A percentile compares a stretch with the other conserved stretches of the same genome.
Conservation (phyloP, 139 green algal genomes). For the Spirogloea muscicola region DNA sequence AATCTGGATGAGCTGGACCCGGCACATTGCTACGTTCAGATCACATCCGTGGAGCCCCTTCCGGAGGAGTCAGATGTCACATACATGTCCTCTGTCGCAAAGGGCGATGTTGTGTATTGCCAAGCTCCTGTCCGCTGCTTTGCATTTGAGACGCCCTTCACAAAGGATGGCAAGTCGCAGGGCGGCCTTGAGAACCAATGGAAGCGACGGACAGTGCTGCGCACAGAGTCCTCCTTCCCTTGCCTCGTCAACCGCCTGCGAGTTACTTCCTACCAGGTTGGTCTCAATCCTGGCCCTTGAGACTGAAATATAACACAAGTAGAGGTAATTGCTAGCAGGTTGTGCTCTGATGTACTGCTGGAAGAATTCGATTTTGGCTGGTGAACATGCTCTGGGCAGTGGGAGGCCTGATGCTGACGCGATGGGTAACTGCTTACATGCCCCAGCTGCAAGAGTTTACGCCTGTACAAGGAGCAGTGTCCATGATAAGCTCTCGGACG, state of each 20-base stretch:
- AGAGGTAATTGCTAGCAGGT: no score
- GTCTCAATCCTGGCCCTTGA: no score
- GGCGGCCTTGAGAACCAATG: conserved; percentile 43
- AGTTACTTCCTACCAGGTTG: conserved; percentile 6
- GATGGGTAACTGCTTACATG: no score
- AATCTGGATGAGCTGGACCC: conserved; percentile 21
- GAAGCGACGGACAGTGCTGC: conserved; percentile 44
- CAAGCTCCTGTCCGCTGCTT: conserved; percentile 18
- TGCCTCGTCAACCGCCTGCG: conserved; percentile 25
- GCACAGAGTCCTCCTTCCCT: conserved; percentile 33
- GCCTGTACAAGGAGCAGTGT: no score
- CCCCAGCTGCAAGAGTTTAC: no score
- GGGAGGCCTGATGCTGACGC: no score
- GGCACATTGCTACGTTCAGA: conserved; percentile 44
- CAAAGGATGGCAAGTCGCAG: conserved; percentile 31
- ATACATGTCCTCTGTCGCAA: background rate
- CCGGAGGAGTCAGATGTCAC: conserved; percentile 22
- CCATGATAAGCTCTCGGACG: no score
- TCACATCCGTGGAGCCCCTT: conserved; percentile 40
- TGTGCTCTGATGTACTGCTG: no score
- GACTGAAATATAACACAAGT: no score
- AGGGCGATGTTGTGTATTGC: no score
- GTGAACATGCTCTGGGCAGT: no score
- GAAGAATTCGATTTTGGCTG: no score
- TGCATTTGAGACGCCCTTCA: conserved; percentile 45